Evolutionary conservation across 2,329 filamentous ascomycete genomes (phyloP).

Genomic region (Diplodia seriata): DNA sequence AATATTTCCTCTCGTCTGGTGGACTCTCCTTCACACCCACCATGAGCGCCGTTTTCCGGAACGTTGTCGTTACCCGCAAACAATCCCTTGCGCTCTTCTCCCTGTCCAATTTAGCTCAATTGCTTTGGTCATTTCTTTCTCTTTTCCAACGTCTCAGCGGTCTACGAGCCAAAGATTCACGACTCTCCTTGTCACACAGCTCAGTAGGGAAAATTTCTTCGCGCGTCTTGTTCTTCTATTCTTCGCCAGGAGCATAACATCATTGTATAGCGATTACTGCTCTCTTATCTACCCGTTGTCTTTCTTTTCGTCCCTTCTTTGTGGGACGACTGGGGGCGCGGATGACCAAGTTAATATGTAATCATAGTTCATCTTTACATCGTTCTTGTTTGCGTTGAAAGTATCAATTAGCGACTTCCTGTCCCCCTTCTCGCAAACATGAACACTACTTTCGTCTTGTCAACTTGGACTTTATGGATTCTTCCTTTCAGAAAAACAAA

Average conservation of each 20-base stretch:
- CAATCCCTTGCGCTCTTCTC: not conserved
- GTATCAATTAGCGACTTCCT: not conserved
- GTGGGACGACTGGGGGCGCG: not conserved
- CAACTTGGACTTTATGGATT: not conserved
- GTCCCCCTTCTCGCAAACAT: not conserved
- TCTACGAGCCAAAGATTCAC: constrained; percentile 30
- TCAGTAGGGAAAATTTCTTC: constrained; percentile 5
- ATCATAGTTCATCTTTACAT: constrained; percentile 20
- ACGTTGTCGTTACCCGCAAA: not conserved
- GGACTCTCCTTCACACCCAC: not conserved
- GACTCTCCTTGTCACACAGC: constrained; percentile 21
- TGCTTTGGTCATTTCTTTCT: not conserved
- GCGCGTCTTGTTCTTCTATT: not conserved
- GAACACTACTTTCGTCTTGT: not conserved
- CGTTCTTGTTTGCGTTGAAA: not conserved
- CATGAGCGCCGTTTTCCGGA: not conserved
- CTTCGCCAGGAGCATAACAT: constrained; percentile 21
- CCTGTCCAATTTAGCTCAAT: not conserved
- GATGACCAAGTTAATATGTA: constrained; percentile 21
- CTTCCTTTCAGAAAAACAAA: not conserved
- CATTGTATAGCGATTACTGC: constrained; percentile 26
- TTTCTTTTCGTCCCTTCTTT: not conserved
- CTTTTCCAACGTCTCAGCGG: constrained; percentile 21
- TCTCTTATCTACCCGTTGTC: constrained; percentile 1
- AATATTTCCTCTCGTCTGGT: not conserved